phyloP scores from a whole-genome alignment of 768 basidiomycete genomes.

The Hygrocybe punicea region DNA sequence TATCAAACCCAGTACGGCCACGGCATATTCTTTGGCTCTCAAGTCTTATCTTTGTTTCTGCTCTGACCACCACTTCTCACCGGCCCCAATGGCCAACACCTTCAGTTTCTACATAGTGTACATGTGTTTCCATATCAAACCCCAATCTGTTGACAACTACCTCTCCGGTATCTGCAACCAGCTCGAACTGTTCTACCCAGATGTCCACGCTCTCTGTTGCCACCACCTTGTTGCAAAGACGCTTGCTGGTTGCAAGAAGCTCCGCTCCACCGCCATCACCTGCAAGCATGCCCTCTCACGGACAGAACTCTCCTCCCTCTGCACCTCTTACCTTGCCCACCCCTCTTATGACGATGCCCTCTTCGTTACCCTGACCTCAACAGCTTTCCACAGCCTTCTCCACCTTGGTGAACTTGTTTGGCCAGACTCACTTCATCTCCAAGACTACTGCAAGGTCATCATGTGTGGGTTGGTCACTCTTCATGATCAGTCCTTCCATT shows the following conservation, averaged over 20 bases:
- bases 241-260: slow-evolving; percentile 20
- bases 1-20: slow-evolving; percentile 21
- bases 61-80: slow-evolving; percentile 29
- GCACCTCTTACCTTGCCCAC: background rate
- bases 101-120: slow-evolving; percentile 35
- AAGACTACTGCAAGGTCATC: too few species aligned
- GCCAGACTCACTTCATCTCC: too few species aligned
- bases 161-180: slow-evolving; percentile 38
- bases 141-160: slow-evolving; percentile 17
- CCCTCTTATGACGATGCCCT: background rate
- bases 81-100: slow-evolving; percentile 37
- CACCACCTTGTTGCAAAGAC: slow-evolving; percentile 24
- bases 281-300: slow-evolving; percentile 23
- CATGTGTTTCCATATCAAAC: slow-evolving; percentile 36
- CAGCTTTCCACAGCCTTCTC: background rate
- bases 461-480: too few species aligned
- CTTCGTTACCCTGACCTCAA: background rate
- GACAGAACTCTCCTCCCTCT: background rate
- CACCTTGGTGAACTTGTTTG: too few species aligned
- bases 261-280: slow-evolving; percentile 1
- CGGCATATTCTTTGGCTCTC: slow-evolving; percentile 32
- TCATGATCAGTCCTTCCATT: too few species aligned
- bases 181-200: slow-evolving; percentile 31
- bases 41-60: slow-evolving; percentile 40
- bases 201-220: slow-evolving; percentile 17